Evolutionary conservation across 2,329 filamentous ascomycete species (phyloP), one percentile per base, ranked within the genome.

Genomic region (Penicillium glabrum): DNA sequence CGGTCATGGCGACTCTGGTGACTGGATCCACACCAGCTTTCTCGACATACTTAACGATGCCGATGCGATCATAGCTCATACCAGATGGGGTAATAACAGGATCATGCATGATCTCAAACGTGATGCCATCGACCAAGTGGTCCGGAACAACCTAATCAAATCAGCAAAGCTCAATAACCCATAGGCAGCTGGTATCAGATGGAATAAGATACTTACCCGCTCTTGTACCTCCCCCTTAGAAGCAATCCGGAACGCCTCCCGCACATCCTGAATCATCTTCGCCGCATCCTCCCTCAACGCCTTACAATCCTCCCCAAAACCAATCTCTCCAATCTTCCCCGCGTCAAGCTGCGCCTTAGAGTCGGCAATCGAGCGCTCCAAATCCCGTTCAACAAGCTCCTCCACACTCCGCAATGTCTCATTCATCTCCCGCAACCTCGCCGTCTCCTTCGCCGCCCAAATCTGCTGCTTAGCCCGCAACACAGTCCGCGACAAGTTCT

Each of bases 21-120:
- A 98, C 74, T 0, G 95, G 95, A 72, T 99, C 95, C 14, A 85
- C 89, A 0, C 82, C 82, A 33, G 85, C 85, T 23, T 89, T 82
- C 67, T 89, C 88, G 26, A 99, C 80, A 70, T 97, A 92, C 74
- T 96, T 91, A 69, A 92, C 81, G 59, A 99, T 89, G 16, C 90
- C 90, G 0, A 90, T 83, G 43, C 93, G 85, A 72, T 98, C 95
- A 72, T 96, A 99, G 1, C 89, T 95, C 62, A 93, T 90, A 13
- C 95, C 95, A 1, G 89, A 93, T 68, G 89, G 92, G 1, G 79
- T 81, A 6, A 79, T 70, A 33, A 81, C 77, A 5, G 79, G 79
- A 59, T 81, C 79, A 59, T 81, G 79, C 79, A 81, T 81, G 61
- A 81, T 71, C 57, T 80, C 76, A 56, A 81, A 81, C 0, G 77